A percentile compares a stretch with the other conserved stretches of the same genome.
phyloP scores from a whole-genome alignment of 2,329 filamentous ascomycete species.

The Pestalotiopsis sp. region DNA sequence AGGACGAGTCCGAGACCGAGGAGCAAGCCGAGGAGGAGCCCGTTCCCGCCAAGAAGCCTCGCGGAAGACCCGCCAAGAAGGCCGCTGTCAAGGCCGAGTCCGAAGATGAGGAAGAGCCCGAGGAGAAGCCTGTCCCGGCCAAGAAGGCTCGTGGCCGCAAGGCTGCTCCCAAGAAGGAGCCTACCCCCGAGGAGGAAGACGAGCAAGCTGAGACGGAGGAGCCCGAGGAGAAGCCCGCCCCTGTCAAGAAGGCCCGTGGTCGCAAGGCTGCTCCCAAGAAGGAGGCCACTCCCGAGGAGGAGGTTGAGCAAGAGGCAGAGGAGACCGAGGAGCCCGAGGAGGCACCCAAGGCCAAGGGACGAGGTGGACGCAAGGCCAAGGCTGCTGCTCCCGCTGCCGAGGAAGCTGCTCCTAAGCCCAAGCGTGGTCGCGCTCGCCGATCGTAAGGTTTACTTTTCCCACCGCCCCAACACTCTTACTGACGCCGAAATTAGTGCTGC shows the following conservation, averaged over 20 bases:
- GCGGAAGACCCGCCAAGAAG: conserved; percentile 22
- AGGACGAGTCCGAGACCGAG: conserved; percentile 23
- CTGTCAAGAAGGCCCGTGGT: conserved; percentile 29
- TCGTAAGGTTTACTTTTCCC: conserved; percentile 1
- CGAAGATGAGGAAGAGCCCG: conserved; percentile 28
- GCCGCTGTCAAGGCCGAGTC: conserved; percentile 24
- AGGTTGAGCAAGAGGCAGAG: conserved; percentile 14
- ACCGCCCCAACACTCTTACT: neutral
- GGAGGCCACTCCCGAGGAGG: conserved; percentile 21
- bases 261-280: conserved; percentile 10
- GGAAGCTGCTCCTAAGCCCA: conserved; percentile 2
- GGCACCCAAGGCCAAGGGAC: conserved; percentile 23
- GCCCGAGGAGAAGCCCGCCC: conserved; percentile 14
- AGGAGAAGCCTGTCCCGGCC: conserved; percentile 35
- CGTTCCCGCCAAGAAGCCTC: conserved; percentile 33
- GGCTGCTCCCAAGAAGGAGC: conserved; percentile 13
- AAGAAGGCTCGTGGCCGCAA: conserved; percentile 26
- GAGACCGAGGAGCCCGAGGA: conserved; percentile 17
- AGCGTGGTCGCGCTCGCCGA: conserved; percentile 12
- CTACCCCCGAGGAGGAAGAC: conserved; percentile 23
- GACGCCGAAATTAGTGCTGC: neutral
- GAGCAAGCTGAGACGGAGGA: conserved; percentile 17
- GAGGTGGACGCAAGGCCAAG: conserved; percentile 24
- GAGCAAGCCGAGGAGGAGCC: conserved; percentile 31
- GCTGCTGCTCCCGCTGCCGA: neutral